These are phyloP conservation scores for Paramecium caudatum DNA, from an alignment of 73 alveolate genomes.

Conservation along the genomic window DNA sequence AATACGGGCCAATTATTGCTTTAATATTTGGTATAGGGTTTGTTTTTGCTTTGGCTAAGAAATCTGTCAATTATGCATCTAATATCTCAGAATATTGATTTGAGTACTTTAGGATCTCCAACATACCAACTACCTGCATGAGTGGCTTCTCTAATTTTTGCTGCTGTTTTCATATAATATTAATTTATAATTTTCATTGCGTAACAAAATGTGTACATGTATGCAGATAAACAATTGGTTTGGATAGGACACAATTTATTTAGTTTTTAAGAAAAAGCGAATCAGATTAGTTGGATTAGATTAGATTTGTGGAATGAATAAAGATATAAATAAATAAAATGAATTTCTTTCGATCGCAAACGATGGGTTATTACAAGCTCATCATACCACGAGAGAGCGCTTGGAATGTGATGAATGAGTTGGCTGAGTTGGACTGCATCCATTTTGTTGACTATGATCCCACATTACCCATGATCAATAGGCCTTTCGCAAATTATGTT, in stretches of 20 bases:
- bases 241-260: too few relatives aligned
- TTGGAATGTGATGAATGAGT: slow-evolving; percentile 91
- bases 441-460: slow-evolving; percentile 94
- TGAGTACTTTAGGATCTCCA: slow-evolving; percentile 69
- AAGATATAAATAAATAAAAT: slow-evolving; percentile 51
- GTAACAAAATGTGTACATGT: too few relatives aligned
- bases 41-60: slow-evolving; percentile 74
- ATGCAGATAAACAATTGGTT: too few relatives aligned
- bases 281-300: too few relatives aligned
- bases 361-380: slow-evolving; percentile 92
- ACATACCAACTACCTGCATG: slow-evolving; percentile 97
- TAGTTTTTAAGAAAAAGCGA: slow-evolving; percentile 39
- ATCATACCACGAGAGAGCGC: slow-evolving; percentile 94
- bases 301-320: slow-evolving; percentile 8
- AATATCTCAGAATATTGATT: slow-evolving; percentile 73
- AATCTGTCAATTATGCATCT: slow-evolving; percentile 80
- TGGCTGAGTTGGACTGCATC: slow-evolving; percentile 92
- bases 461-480: slow-evolving; percentile 86
- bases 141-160: slow-evolving; percentile 83
- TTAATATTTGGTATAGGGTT: slow-evolving; percentile 72
- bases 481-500: slow-evolving; percentile 82
- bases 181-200: too few relatives aligned
- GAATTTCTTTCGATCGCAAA: slow-evolving; percentile 92
- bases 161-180: not conserved
- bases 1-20: slow-evolving; percentile 94